Percentiles rank a stretch among this genome's conserved stretches.
phyloP scores from a whole-genome alignment of 73 alveolate genomes.

The Symbiodinium pilosum region DNA sequence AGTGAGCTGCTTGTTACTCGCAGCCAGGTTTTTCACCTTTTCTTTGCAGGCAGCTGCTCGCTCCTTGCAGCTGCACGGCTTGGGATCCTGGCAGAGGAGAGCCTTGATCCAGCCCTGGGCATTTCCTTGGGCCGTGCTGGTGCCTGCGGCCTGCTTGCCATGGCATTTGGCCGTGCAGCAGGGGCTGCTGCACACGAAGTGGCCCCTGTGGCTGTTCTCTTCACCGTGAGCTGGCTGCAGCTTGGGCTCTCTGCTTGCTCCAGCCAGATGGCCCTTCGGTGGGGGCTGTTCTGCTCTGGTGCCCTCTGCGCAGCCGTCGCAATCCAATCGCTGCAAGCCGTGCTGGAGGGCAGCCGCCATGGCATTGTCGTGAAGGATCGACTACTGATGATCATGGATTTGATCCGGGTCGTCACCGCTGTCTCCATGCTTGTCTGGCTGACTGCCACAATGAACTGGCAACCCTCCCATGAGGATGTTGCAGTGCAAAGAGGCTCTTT shows the following conservation, averaged over 20 bases:
- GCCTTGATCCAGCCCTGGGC: neutral
- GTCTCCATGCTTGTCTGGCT: neutral
- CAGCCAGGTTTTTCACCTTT: neutral
- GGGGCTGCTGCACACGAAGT: neutral
- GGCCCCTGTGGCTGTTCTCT: neutral
- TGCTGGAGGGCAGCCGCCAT: neutral
- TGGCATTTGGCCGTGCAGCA: constrained; percentile 11
- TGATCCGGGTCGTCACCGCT: neutral
- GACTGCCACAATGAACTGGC: no score
- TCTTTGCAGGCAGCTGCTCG: neutral
- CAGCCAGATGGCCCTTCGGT: neutral
- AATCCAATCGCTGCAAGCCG: neutral
- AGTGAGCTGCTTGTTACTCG: neutral
- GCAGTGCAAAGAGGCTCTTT: neutral
- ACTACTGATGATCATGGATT: neutral
- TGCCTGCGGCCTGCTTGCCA: neutral
- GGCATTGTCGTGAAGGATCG: neutral
- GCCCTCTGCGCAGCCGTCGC: neutral
- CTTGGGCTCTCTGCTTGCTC: neutral
- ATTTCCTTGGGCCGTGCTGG: constrained; percentile 4
- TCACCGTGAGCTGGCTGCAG: constrained; percentile 6
- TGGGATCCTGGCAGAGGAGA: neutral
- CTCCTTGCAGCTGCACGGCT: neutral
- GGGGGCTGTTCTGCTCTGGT: neutral
- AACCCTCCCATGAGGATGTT: no score